Base-by-base conservation (phyloP, 176 grass and related monocot species). In the Alopecurus myosuroides region DNA sequence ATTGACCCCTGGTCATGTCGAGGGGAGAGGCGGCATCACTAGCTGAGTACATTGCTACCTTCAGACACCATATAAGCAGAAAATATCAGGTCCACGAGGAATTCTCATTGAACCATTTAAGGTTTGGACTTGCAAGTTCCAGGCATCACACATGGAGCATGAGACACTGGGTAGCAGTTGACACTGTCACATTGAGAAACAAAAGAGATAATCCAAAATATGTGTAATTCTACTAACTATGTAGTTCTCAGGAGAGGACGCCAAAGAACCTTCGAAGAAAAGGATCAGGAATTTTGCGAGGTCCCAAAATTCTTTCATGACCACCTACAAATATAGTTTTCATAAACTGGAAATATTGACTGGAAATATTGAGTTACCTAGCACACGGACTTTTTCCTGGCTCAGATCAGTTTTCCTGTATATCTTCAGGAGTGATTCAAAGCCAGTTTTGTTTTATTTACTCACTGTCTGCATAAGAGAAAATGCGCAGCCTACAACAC, bases 351-450 rank as follows among this genome's bases (percentile, higher is more conserved):
- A 85, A 49, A 78, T 70, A 30, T n/a, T n/a, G n/a, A n/a, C n/a
- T n/a, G n/a, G n/a, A n/a, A n/a, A n/a, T n/a, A n/a, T 74, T 57
- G 23, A 81, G 40, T 74, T 87, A 92, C 96, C 85, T 90, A 98
- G 87, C 40, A 98, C 85, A 34, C 91, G 91, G 77, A 90, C 88
- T 95, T 98, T 98, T 85, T 98, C 96, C 91, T 98, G 96, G 80
- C 91, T 92, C 39, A 98, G 85, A 90, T 98, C 96, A 83, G 89
- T 90, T 89, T 98, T 93, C 82, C 91, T 91, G 40, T 95, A 98
- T 74, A 95, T 81, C 85, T 61, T 95, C 71, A 95, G 75, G 14
- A 98, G 95, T 51, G 91, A 93, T 92, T 93, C 91, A 80, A 93
- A 95, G 33, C 95, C 93, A 84, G 64, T 56, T 74, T 85, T 93